Evolutionary conservation across 2,329 filamentous ascomycete species (phyloP), one percentile per base, ranked within the genome.

Genomic region (Cytospora piceae): DNA sequence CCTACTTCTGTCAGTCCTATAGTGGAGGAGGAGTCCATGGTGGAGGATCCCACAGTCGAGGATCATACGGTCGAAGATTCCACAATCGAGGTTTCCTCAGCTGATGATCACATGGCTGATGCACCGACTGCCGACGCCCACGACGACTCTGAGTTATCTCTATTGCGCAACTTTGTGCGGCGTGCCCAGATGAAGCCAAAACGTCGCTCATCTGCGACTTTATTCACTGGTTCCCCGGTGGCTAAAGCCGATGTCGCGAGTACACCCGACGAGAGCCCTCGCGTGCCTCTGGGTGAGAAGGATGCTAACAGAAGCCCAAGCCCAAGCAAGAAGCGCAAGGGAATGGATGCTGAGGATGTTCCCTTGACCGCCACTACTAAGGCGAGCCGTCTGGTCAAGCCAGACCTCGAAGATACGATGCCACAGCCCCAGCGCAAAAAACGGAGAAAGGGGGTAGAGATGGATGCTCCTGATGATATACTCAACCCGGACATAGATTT

Each of bases 311-410:
- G 68, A 65, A 78, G 76, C 65, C 77, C 77, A 11, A 78, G 75
- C 67, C 77, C 76, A 9, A 68, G 67, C 27, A 79, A 78, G 72
- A 78, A 79, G 70, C 72, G 77, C 32, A 78, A 78, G 71, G 65
- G 67, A n/a, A 72, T 72, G 3, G 68, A 72, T 1, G 46, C 61
- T 39, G 68, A 68, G 8, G 71, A 71, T 22, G n/a, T 20, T 32
- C 39, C 53, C 12, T 29, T 51, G 53, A 17, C 22, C 22, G 37
- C 56, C 9, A 74, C 69, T 68, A 66, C 57, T 54, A 57, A 59
- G 20, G 49, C 15, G 4, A 71, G 69, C 31, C 65, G 68, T 52
- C 70, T 72, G 32, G 71, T 63, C 63, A 72, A 72, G 55, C 70
- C 69, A n/a, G 68, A 70, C 17, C 68, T 72, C 49, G 70, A 72